phyloP scores from a whole-genome alignment of 2,329 filamentous ascomycete genomes.

The Aphanocladium album region DNA sequence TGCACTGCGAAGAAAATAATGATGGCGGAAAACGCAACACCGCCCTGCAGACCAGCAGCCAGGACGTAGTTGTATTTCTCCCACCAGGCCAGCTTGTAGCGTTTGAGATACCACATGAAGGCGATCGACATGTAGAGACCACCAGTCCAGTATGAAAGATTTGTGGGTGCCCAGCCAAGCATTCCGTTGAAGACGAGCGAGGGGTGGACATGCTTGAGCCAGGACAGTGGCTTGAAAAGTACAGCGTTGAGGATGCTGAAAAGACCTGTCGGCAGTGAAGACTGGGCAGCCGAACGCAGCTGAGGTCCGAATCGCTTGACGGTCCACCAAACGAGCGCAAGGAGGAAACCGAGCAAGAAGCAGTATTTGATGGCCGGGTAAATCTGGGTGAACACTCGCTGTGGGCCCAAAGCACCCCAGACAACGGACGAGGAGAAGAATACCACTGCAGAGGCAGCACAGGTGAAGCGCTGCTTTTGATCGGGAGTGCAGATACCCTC shows the following conservation, averaged over 20 bases:
- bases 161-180: slow-evolving; percentile 38
- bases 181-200: slow-evolving; percentile 37
- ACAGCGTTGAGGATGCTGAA: slow-evolving; percentile 16
- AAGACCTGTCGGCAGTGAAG: slow-evolving; percentile 10
- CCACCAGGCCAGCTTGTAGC: slow-evolving; percentile 36
- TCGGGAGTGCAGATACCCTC: slow-evolving; percentile 26
- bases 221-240: slow-evolving; percentile 19
- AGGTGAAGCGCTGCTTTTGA: slow-evolving; percentile 29
- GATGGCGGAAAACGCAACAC: slow-evolving; percentile 36
- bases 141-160: slow-evolving; percentile 38
- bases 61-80: slow-evolving; percentile 43
- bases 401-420: slow-evolving; percentile 25
- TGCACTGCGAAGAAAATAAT: slow-evolving; percentile 39
- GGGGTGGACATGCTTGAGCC: slow-evolving; percentile 35
- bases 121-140: slow-evolving; percentile 35
- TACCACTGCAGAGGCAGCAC: slow-evolving; percentile 25
- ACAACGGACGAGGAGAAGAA: slow-evolving; percentile 30
- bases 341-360: slow-evolving; percentile 15
- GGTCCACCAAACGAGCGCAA: slow-evolving; percentile 41
- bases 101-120: slow-evolving; percentile 40
- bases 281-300: slow-evolving; percentile 7
- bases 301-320: slow-evolving; percentile 59
- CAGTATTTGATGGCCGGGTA: slow-evolving; percentile 15
- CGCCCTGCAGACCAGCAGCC: slow-evolving; percentile 34
- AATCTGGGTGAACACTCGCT: slow-evolving; percentile 30